phyloP scores from a whole-genome alignment of 1,284 basidiomycete species.

The Apiotrichum gracile region DNA sequence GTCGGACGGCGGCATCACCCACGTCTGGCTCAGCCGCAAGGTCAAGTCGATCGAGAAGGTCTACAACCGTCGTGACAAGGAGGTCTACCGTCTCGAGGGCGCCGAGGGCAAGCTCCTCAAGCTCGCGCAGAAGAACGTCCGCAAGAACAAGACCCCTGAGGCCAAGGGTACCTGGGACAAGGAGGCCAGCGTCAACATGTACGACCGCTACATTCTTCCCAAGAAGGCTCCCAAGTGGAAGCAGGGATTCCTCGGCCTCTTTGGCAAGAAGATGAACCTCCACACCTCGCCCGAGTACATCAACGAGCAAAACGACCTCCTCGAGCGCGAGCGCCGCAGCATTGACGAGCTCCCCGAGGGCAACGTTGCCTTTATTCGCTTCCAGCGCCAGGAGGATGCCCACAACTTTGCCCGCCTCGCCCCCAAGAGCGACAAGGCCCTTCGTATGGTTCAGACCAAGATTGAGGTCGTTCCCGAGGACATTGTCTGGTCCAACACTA shows the following conservation, averaged over 20 bases:
- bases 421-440: constrained; percentile 46
- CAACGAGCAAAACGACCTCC: constrained; percentile 48
- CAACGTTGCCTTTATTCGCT: constrained; percentile 75
- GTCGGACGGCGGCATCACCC: constrained; percentile 61
- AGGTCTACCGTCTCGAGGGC: constrained; percentile 72
- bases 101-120: constrained; percentile 73
- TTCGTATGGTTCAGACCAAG: constrained; percentile 54
- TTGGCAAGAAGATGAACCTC: constrained; percentile 54
- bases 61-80: constrained; percentile 69
- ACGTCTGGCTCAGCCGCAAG: constrained; percentile 84
- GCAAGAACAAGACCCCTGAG: constrained; percentile 46
- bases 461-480: constrained; percentile 67
- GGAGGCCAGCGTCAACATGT: constrained; percentile 38
- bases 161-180: constrained; percentile 37
- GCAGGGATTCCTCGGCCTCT: constrained; percentile 52
- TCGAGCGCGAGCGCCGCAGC: constrained; percentile 55
- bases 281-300: constrained; percentile 53
- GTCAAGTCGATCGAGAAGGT: constrained; percentile 76
- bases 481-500: constrained; percentile 77
- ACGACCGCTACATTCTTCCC: constrained; percentile 44
- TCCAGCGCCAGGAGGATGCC: constrained; percentile 64
- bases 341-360: constrained; percentile 44
- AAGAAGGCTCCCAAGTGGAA: constrained; percentile 56
- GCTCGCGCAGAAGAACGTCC: constrained; percentile 61
- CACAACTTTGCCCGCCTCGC: constrained; percentile 58